Base-by-base conservation (phyloP, 768 basidiomycete species). In the Mycena sanguinolenta region DNA sequence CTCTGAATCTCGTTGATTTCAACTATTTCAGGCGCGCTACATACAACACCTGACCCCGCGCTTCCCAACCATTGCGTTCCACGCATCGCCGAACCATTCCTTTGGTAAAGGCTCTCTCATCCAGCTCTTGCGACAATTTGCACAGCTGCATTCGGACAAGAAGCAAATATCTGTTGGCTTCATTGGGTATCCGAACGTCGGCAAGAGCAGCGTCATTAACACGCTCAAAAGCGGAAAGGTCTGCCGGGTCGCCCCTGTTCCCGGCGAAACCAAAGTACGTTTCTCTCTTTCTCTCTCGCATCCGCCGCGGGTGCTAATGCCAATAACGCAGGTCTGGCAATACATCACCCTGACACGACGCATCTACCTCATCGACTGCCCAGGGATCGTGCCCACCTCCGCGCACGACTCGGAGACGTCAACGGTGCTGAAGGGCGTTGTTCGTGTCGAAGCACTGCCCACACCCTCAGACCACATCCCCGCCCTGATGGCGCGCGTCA, bases 301-400 rank as follows among this genome's bases (percentile, higher is more conserved):
- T 4, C 32, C 10, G 32, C 32, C 32, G 32, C 32, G 6, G 1
- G 17, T 30, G 25, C 54, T 44, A 38, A 62, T 44, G 53, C 39
- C 46, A 19, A 27, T 39, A n/a, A n/a, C n/a, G 69, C 63, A 88
- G 87, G 97, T 99, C 74, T 99, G 98, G 98, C 97, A 99, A 87
- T 99, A 99, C 82, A 98, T 99, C 84, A 97, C 96, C 32, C 85
- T 99, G 49, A 99, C 97, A 69, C 90, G 93, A 72, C 89, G 94
- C 63, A 99, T 99, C 79, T 99, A 98, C 85, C 92, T 99, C 74
- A 98, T 99, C 83, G 98, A 99, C 82, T 99, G 98, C 79, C 98
- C 98, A 32, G 98, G 98, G 58, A 95, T 99, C 80, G 98, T 98
- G 2, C 97, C 97, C 2, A 92, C 96, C 21, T 97, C 96, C 27